Evolutionary conservation across 1,284 basidiomycete species (phyloP).

Genomic region (Microbotryum silenes-acaulis): DNA sequence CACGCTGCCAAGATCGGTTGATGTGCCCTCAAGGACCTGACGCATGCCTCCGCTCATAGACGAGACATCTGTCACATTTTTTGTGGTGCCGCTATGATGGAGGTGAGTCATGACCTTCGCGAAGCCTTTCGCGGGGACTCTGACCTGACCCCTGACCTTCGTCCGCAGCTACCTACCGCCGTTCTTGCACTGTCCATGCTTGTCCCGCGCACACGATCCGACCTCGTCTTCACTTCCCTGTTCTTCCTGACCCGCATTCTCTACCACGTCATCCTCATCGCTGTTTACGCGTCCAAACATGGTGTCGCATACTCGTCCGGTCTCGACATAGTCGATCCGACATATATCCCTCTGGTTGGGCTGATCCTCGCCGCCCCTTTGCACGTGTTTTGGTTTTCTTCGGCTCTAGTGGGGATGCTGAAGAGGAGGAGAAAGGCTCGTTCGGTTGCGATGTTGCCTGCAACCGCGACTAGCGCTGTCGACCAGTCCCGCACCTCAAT

Average conservation of each 20-base stretch:
- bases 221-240: conserved; percentile 49
- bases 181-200: conserved; percentile 50
- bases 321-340: neutral
- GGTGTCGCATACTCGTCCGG: neutral
- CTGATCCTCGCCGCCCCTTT: conserved; percentile 5
- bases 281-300: neutral
- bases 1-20: too few species aligned
- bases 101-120: conserved; percentile 29
- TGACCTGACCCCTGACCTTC: neutral
- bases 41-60: conserved; percentile 32
- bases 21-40: too few species aligned
- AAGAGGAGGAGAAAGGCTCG: neutral
- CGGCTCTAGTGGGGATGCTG: conserved; percentile 1
- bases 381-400: conserved; percentile 11
- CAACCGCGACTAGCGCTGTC: neutral
- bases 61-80: conserved; percentile 48
- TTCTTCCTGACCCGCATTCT: conserved; percentile 54
- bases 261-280: conserved; percentile 46
- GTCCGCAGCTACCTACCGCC: conserved; percentile 51
- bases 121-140: neutral
- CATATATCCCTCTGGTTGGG: neutral
- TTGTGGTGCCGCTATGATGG: conserved; percentile 50
- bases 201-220: conserved; percentile 47
- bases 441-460: neutral
- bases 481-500: neutral